A percentile compares a stretch with the other conserved stretches of the same genome.
Conservation (phyloP, 2,329 filamentous ascomycete species). For the Falciphora oryzae region DNA sequence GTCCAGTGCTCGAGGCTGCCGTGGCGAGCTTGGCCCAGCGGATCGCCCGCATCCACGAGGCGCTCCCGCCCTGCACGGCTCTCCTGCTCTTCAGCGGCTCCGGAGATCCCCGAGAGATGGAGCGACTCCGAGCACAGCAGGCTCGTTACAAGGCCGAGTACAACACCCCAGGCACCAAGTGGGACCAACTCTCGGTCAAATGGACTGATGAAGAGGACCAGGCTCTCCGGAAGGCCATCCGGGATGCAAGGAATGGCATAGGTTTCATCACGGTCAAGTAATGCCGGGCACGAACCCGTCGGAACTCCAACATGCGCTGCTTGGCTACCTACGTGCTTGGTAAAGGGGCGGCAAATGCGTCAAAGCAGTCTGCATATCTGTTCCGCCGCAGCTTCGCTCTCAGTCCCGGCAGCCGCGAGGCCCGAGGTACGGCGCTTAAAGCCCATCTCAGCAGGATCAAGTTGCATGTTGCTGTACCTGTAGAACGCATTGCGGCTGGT, state of each 20-base stretch:
- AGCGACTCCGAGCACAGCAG: conserved; percentile 54
- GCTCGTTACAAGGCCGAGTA: conserved; percentile 58
- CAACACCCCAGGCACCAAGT: conserved; percentile 56
- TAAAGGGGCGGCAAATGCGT: not conserved
- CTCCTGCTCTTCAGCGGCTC: conserved; percentile 61
- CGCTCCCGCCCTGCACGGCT: conserved; percentile 58
- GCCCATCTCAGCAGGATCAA: not conserved
- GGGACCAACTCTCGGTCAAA: conserved; percentile 60
- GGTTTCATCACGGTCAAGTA: conserved; percentile 62
- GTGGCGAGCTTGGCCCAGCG: conserved; percentile 40
- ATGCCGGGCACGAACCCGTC: conserved; percentile 11
- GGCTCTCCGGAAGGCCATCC: conserved; percentile 51
- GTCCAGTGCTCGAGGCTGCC: conserved; percentile 35
- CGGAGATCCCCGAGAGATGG: conserved; percentile 63
- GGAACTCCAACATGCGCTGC: no score
- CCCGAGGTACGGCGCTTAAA: not conserved
- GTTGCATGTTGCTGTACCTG: not conserved
- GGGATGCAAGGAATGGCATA: conserved; percentile 53
- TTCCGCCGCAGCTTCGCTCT: not conserved
- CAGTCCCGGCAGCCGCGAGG: no score
- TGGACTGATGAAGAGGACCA: conserved; percentile 65
- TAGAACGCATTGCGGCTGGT: not conserved
- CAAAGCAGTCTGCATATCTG: not conserved
- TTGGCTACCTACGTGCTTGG: not conserved
- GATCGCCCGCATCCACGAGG: conserved; percentile 49